Base-by-base conservation (phyloP, 164 flowering plant species). In the Paratinospora sagittata region DNA sequence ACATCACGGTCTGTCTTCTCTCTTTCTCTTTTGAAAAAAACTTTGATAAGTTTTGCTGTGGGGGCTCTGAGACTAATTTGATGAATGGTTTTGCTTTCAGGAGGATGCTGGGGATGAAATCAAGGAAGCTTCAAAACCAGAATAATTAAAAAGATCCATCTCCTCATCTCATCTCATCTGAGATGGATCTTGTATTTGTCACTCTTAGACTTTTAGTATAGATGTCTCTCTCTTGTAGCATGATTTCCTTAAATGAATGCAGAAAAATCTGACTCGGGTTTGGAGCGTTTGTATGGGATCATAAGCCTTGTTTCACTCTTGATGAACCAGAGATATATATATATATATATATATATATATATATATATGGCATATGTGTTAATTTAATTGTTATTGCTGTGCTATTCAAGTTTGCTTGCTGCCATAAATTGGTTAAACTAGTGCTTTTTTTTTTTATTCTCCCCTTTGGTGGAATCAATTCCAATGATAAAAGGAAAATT, bases 111-210 rank as follows among this genome's bases (percentile, higher is more conserved):
- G 84, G 16, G 87, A 84, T 75, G 89, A 86, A 74, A 84, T 86
- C 74, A 86, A 86, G 83, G 89, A 86, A 79, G 82, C 87, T 41
- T 68, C 87, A 45, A 86, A 86, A 37, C 79, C 74, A 49, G 85
- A 81, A 27, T 74, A 78, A 57, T 16, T 52, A 6, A 21, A 19
- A 24, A 13, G 37, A 49, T 68, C 62, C 70, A 30, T 49, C 41
- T n/a, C n/a, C n/a, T n/a, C n/a, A n/a, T n/a, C n/a, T n/a, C n/a
- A n/a, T n/a, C n/a, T n/a, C n/a, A n/a, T n/a, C n/a, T 49, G 17
- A 49, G 39, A 52, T 68, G 70, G 62, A 49, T n/a, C 61, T 26
- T 45, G 61, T 68, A 55, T 52, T 60, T 60, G 63, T 4, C 0
- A 23, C 27, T 60, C 12, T 3, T 16, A 52, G 63, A 60, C 63